Evolutionary conservation across 176 grass and related monocot species (phyloP).

Genomic region (Avena insularis): DNA sequence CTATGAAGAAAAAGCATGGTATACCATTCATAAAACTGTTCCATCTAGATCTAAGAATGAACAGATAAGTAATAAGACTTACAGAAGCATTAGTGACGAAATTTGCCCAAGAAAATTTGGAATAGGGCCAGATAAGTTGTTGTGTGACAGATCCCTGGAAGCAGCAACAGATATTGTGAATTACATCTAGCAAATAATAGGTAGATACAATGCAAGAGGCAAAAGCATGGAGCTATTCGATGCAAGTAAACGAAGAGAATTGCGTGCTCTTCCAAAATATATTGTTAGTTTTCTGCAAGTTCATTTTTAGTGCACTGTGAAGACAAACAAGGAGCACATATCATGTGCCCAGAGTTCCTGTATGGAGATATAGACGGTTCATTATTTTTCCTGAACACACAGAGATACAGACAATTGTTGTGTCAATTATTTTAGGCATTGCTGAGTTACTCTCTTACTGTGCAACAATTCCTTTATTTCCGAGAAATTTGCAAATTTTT

Average conservation of each 20-base stretch:
- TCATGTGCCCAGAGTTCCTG: constrained; percentile 10
- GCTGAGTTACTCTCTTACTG: neutral
- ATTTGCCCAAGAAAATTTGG: constrained; percentile 61
- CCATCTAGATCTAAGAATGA: neutral
- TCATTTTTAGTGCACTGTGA: neutral
- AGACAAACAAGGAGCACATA: neutral
- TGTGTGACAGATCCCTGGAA: constrained; percentile 75
- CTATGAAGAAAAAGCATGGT: constrained; percentile 36
- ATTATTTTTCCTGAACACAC: neutral
- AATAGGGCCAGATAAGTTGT: constrained; percentile 65
- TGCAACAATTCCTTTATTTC: neutral
- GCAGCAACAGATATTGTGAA: constrained; percentile 5
- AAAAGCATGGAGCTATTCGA: constrained; percentile 10
- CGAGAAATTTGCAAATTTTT: neutral
- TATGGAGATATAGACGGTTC: neutral
- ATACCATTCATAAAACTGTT: neutral
- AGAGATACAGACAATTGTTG: neutral
- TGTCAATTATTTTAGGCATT: neutral
- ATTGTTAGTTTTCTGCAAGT: constrained; percentile 26
- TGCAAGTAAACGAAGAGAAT: constrained; percentile 4
- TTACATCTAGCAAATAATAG: constrained; percentile 2
- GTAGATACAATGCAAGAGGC: neutral
- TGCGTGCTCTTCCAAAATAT: neutral
- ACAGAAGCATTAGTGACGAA: constrained; percentile 57
- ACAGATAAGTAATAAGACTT: constrained; percentile 41